phyloP scores from a whole-genome alignment of 768 basidiomycete species.

The Suillus alpinus region DNA sequence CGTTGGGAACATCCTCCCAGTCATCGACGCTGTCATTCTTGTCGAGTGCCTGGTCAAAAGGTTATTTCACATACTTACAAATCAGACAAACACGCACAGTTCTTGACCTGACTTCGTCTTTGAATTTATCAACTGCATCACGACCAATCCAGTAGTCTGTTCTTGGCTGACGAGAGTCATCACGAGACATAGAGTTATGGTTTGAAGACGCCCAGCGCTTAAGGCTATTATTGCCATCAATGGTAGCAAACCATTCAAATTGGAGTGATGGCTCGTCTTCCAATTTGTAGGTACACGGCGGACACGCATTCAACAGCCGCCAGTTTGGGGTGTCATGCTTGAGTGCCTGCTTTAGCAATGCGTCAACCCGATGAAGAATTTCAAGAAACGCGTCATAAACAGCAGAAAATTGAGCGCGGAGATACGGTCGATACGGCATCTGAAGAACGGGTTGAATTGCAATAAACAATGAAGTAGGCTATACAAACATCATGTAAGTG shows the following conservation, averaged over 20 bases:
- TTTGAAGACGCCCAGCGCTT: not conserved
- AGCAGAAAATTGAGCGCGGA: not conserved
- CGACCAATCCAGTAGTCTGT: not conserved
- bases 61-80: too few species aligned
- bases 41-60: too few species aligned
- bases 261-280: constrained; percentile 1
- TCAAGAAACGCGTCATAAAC: constrained; percentile 12
- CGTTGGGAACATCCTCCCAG: not conserved
- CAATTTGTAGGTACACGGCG: constrained; percentile 9
- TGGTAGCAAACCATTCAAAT: not conserved
- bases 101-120: constrained; percentile 2
- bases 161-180: not conserved
- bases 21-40: not conserved
- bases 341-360: not conserved
- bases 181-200: not conserved
- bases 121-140: not conserved
- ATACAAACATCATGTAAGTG: not conserved
- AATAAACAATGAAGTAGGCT: too few species aligned
- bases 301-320: constrained; percentile 9
- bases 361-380: constrained; percentile 2
- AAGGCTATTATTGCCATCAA: constrained; percentile 5
- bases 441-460: not conserved
- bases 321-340: constrained; percentile 10
- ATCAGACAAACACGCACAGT: not conserved
- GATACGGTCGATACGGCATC: not conserved